Evolutionary conservation across 352 stramenopile species (phyloP).

Genomic region (Pythium dissotocum): DNA sequence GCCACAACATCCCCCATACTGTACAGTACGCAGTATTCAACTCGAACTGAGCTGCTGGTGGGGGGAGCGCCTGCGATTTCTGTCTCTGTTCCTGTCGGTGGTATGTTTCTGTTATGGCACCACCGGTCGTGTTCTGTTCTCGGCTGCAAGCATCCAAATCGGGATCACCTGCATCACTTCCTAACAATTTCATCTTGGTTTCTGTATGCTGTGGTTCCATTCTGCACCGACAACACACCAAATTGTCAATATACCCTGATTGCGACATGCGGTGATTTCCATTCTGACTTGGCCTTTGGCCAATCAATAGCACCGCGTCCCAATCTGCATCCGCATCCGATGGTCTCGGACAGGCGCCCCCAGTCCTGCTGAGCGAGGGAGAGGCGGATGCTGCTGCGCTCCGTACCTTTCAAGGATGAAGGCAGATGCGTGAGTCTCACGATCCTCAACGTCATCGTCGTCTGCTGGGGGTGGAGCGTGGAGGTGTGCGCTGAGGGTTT

Average conservation of each 20-base stretch:
- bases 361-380: background rate
- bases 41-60: no score
- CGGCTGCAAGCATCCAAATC: background rate
- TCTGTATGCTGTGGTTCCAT: background rate
- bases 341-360: background rate
- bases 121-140: background rate
- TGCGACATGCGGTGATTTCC: background rate
- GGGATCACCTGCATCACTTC: background rate
- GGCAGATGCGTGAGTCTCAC: background rate
- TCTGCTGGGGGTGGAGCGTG: background rate
- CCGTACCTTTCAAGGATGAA: slow-evolving; percentile 2
- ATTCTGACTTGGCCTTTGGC: background rate
- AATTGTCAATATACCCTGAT: background rate
- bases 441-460: background rate
- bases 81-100: no score
- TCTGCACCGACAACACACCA: background rate
- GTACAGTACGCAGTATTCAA: no score
- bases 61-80: no score
- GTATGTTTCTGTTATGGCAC: no score
- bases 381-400: background rate
- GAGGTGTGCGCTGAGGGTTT: background rate
- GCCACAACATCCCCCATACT: no score
- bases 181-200: background rate
- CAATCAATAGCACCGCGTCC: background rate
- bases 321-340: background rate